phyloP scores from a whole-genome alignment of 805 yeast genomes.

The Citeromyces matritensis region DNA sequence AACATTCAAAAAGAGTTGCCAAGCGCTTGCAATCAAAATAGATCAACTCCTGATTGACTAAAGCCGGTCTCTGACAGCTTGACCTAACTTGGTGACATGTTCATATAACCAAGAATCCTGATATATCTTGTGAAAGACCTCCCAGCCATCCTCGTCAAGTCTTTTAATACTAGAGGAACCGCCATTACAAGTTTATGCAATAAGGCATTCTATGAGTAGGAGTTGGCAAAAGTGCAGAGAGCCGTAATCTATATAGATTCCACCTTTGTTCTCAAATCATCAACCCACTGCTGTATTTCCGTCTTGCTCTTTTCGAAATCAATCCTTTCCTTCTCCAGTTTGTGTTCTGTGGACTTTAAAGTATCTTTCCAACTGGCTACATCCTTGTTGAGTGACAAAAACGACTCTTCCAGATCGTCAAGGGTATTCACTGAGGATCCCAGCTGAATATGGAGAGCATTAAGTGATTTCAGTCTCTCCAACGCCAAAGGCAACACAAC shows the following conservation, averaged over 20 bases:
- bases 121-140: too few species aligned
- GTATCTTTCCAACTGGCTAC: background rate
- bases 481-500: background rate
- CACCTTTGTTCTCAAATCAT: background rate
- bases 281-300: background rate
- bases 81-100: too few species aligned
- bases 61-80: too few species aligned
- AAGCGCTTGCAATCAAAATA: too few species aligned
- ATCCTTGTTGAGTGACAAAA: background rate
- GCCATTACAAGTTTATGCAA: too few species aligned
- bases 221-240: too few species aligned
- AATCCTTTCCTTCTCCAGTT: background rate
- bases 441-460: background rate
- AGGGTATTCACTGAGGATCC: background rate
- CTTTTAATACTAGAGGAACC: too few species aligned
- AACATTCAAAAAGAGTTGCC: too few species aligned
- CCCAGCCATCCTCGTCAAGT: too few species aligned
- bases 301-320: background rate
- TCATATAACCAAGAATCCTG: too few species aligned
- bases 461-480: background rate
- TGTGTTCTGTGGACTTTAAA: background rate
- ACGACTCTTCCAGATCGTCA: background rate
- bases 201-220: too few species aligned
- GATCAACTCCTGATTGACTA: too few species aligned
- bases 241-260: background rate